These are phyloP conservation scores for Ogataea hybrid DNA, from an alignment of 1,139 yeast genomes.

Conservation along the genomic window DNA sequence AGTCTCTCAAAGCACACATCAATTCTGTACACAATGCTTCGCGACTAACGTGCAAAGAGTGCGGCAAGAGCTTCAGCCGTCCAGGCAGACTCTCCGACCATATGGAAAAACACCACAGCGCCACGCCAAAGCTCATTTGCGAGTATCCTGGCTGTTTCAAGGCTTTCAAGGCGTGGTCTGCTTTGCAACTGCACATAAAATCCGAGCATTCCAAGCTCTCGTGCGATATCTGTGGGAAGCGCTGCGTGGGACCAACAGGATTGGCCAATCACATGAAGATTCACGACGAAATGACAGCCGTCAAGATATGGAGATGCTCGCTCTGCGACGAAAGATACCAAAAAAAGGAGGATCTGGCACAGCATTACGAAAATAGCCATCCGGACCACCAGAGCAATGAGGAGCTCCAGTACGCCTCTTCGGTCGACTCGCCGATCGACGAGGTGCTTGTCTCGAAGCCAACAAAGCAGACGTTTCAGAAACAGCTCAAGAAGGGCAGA, in stretches of 20 bases:
- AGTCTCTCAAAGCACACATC: slow-evolving; percentile 72
- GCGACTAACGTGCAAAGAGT: slow-evolving; percentile 50
- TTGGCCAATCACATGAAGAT: slow-evolving; percentile 70
- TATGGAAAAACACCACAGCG: slow-evolving; percentile 56
- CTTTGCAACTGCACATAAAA: slow-evolving; percentile 68
- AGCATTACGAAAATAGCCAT: slow-evolving; percentile 43
- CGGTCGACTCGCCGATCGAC: slow-evolving; percentile 1
- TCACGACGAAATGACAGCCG: slow-evolving; percentile 47
- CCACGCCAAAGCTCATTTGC: slow-evolving; percentile 58
- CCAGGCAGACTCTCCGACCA: slow-evolving; percentile 65
- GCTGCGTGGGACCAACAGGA: slow-evolving; percentile 73
- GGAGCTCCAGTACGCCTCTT: slow-evolving; percentile 5
- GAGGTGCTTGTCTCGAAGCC: slow-evolving; percentile 4
- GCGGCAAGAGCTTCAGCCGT: slow-evolving; percentile 57
- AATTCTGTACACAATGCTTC: slow-evolving; percentile 56
- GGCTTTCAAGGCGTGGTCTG: slow-evolving; percentile 73
- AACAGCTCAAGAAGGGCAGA: slow-evolving; percentile 10
- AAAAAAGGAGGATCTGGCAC: slow-evolving; percentile 42
- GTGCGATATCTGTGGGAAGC: slow-evolving; percentile 68
- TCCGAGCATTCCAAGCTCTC: slow-evolving; percentile 68
- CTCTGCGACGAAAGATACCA: slow-evolving; percentile 44
- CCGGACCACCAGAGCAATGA: slow-evolving; percentile 18
- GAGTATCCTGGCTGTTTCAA: slow-evolving; percentile 57
- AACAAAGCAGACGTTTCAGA: slow-evolving; percentile 9
- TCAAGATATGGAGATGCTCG: slow-evolving; percentile 63